Conservation (phyloP, 2,329 filamentous ascomycete genomes). For the Xylariaceae sp. region DNA sequence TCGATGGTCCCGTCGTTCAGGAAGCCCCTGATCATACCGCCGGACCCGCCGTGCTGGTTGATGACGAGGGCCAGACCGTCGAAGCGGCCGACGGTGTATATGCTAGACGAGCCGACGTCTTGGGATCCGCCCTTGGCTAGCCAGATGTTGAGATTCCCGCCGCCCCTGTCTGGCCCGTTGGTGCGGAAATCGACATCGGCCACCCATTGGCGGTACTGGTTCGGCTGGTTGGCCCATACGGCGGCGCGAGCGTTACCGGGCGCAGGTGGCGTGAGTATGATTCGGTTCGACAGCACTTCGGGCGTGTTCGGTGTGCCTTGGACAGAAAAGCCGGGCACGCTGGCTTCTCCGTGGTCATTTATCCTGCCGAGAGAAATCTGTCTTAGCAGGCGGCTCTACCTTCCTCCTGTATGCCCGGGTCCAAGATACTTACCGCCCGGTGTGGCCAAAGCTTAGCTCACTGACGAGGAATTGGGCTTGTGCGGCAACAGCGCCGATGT, state of each 20-base stretch:
- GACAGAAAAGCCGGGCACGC: constrained; percentile 50
- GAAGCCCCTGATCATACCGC: constrained; percentile 83
- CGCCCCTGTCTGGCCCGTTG: constrained; percentile 75
- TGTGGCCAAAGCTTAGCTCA: constrained; percentile 72
- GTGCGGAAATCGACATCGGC: constrained; percentile 83
- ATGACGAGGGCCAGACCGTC: constrained; percentile 86
- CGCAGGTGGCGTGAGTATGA: constrained; percentile 84
- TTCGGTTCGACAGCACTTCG: constrained; percentile 75
- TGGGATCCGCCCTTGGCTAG: constrained; percentile 65
- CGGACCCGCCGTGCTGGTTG: constrained; percentile 71
- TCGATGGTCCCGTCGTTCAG: constrained; percentile 84
- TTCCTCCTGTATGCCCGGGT: background rate
- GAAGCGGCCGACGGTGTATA: constrained; percentile 80
- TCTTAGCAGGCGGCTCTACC: constrained; percentile 12
- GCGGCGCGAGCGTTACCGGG: constrained; percentile 82
- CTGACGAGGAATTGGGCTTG: constrained; percentile 64
- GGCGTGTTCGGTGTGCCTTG: constrained; percentile 50
- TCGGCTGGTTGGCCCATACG: constrained; percentile 66
- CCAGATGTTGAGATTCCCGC: constrained; percentile 93
- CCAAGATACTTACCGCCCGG: constrained; percentile 46
- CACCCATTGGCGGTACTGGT: constrained; percentile 66
- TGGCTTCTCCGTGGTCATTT: constrained; percentile 51
- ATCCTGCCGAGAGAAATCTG: constrained; percentile 42
- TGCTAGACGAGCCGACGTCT: constrained; percentile 63
- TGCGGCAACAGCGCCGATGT: constrained; percentile 34